These are phyloP conservation scores for Leptographium flavum DNA, from an alignment of 2,329 filamentous ascomycete genomes.

Conservation along the genomic window DNA sequence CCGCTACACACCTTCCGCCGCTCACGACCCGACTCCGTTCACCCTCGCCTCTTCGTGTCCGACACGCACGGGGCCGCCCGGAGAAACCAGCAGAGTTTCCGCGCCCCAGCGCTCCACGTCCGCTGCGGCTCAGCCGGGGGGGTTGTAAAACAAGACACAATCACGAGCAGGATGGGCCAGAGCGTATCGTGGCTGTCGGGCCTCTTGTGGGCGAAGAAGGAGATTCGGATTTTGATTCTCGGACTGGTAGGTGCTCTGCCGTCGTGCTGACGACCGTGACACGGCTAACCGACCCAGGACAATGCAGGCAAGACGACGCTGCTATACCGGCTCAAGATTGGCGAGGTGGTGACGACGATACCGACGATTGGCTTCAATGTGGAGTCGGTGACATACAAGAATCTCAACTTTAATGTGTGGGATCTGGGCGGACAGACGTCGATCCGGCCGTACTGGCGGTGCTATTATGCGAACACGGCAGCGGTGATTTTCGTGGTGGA, in stretches of 20 bases:
- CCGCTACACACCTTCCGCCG: no score
- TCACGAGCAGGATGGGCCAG: slow-evolving; percentile 41
- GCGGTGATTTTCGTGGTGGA: slow-evolving; percentile 98
- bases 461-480: slow-evolving; percentile 97
- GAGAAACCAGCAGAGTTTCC: neutral
- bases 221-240: slow-evolving; percentile 90
- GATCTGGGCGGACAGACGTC: slow-evolving; percentile 97
- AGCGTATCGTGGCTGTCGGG: slow-evolving; percentile 55
- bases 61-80: neutral
- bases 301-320: slow-evolving; percentile 97
- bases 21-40: neutral
- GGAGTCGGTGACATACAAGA: slow-evolving; percentile 95
- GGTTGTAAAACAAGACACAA: neutral
- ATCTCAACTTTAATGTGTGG: slow-evolving; percentile 98
- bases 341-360: slow-evolving; percentile 97
- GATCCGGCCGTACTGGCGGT: slow-evolving; percentile 96
- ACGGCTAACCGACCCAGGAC: slow-evolving; percentile 54
- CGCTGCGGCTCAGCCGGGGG: no score
- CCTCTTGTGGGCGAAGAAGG: slow-evolving; percentile 85
- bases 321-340: slow-evolving; percentile 94
- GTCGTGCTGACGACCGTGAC: slow-evolving; percentile 9
- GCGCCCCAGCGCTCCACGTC: no score
- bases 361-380: slow-evolving; percentile 99
- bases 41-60: neutral
- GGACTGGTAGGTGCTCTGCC: slow-evolving; percentile 51